Conservation (phyloP, 768 basidiomycete species). For the Termitomyces sp. region DNA sequence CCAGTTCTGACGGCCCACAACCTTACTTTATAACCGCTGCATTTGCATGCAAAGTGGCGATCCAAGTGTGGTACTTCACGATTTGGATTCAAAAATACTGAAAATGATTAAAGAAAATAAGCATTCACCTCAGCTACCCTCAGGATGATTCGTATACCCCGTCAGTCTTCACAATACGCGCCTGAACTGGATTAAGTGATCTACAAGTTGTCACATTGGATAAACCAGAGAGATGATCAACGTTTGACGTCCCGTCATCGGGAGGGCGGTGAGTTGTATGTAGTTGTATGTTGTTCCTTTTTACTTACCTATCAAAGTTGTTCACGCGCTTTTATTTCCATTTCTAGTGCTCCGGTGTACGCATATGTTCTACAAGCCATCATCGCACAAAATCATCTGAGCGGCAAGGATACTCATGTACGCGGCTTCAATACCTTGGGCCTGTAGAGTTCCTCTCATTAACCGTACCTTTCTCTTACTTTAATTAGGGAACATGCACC, state of each 20-base stretch:
- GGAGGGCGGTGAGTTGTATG: conserved; percentile 71
- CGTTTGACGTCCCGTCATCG: conserved; percentile 79
- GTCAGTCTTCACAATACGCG: conserved; percentile 81
- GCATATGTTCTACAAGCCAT: conserved; percentile 90
- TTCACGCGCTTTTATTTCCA: neutral
- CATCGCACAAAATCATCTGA: conserved; percentile 92
- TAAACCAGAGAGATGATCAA: conserved; percentile 93
- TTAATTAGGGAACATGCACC: conserved; percentile 33
- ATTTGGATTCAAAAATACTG: neutral
- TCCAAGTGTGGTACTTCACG: conserved; percentile 56
- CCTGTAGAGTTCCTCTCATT: conserved; percentile 50
- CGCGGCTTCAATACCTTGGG: conserved; percentile 81
- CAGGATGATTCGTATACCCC: conserved; percentile 69
- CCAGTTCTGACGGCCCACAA: conserved; percentile 89
- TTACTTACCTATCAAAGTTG: neutral
- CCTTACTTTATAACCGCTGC: conserved; percentile 95
- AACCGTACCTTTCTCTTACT: conserved; percentile 18
- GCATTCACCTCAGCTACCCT: too few relatives aligned
- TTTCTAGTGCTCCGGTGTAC: conserved; percentile 71
- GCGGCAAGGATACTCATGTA: conserved; percentile 98
- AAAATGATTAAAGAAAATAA: conserved; percentile 58
- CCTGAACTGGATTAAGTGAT: conserved; percentile 87
- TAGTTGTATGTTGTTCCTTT: conserved; percentile 18
- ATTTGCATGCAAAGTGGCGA: conserved; percentile 84
- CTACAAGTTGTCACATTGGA: conserved; percentile 83